Base-by-base conservation (phyloP, 768 basidiomycete genomes). In the Terana coerulea region DNA sequence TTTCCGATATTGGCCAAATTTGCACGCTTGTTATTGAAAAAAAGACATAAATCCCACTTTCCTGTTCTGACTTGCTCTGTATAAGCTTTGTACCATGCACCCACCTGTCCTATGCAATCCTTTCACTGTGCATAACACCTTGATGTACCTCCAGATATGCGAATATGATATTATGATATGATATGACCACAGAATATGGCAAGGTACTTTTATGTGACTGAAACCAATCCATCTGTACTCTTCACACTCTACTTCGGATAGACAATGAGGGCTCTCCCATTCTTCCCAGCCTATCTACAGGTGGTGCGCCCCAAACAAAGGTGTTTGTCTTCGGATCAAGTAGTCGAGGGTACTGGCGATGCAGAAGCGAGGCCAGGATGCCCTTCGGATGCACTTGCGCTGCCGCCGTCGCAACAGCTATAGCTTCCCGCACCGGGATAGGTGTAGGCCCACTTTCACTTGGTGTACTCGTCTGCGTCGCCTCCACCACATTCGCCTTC, bases 271-370 rank as follows among this genome's bases (percentile, higher is more conserved):
- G 25, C 43, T 73, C 69, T 30, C 69, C 55, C 58, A 78, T 61
- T 52, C 71, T 77, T 45, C 84, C 85, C 12, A 82, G 61, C 43
- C 75, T 72, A 56, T 89, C 85, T 47, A 88, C 73, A 0, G 81
- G 70, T 5, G 88, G 88, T 24, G 88, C 88, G 28, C 83, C 84
- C 82, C 81, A 86, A 3, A 90, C 77, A 5, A 87, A 58, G 0
- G 84, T 86, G 65, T 83, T 86, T 33, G 65, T 68, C 55, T 71
- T 65, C 9, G 86, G 84, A 60, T 88, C 84, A 35, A 86, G 63
- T 28, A 84, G 58, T 40, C 66, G 57, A 2, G 83, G 83, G 41
- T 77, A 77, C 12, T 69, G 65, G 41, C 64, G 58, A 28, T 76
- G 77, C 24, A 80, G 60, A 19, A 73, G 50, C 19, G 69, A 68